Conservation (phyloP, 495 filamentous ascomycete species). For the Aspergillus saccharolyticus region DNA sequence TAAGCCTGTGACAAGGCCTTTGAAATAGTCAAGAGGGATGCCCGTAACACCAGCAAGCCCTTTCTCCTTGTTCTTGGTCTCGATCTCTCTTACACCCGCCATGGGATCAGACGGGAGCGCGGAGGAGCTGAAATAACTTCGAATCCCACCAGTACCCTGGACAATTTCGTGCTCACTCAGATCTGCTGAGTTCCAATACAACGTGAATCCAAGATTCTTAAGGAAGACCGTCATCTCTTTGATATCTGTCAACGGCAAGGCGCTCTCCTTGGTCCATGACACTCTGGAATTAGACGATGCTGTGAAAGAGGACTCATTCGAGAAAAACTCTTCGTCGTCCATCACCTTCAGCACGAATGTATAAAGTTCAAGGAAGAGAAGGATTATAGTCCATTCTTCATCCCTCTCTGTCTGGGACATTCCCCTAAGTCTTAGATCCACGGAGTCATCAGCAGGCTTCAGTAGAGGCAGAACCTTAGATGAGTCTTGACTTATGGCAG, state of each 20-base stretch:
- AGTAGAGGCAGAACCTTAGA: slow-evolving; percentile 52
- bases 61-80: slow-evolving; percentile 33
- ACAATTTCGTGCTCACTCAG: slow-evolving; percentile 50
- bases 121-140: slow-evolving; percentile 49
- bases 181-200: slow-evolving; percentile 78
- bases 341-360: slow-evolving; percentile 85
- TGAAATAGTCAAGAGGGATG: slow-evolving; percentile 73
- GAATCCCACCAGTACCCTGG: slow-evolving; percentile 46
- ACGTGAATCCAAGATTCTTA: slow-evolving; percentile 85
- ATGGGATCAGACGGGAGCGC: slow-evolving; percentile 18
- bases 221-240: slow-evolving; percentile 75
- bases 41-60: slow-evolving; percentile 58
- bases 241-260: slow-evolving; percentile 64
- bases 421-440: slow-evolving; percentile 12
- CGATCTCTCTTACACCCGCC: slow-evolving; percentile 29
- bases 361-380: slow-evolving; percentile 92
- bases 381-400: slow-evolving; percentile 81
- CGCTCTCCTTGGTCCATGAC: slow-evolving; percentile 58
- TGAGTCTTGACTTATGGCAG: slow-evolving; percentile 56
- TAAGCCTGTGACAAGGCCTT: slow-evolving; percentile 74
- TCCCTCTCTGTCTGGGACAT: slow-evolving; percentile 37
- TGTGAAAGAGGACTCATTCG: slow-evolving; percentile 34
- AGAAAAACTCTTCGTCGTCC: slow-evolving; percentile 72
- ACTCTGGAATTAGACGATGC: slow-evolving; percentile 29
- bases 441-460: slow-evolving; percentile 30